phyloP scores from a whole-genome alignment of 441 rosid species.

The Pelargonium australe region DNA sequence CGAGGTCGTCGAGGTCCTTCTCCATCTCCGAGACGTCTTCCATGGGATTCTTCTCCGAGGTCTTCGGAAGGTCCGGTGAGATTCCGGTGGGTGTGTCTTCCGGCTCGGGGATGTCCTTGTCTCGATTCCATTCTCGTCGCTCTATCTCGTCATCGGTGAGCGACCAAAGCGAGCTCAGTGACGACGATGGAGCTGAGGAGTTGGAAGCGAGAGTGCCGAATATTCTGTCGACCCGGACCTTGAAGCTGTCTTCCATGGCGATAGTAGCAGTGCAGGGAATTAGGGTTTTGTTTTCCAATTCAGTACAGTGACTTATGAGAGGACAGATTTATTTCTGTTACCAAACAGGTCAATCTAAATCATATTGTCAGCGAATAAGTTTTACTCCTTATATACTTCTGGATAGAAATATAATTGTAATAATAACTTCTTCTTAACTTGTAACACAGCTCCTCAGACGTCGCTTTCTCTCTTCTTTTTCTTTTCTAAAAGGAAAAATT shows the following conservation, averaged over 20 bases:
- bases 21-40: slow-evolving; percentile 30
- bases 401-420: too few species aligned
- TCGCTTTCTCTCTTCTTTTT: too few species aligned
- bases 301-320: too few species aligned
- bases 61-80: too few species aligned
- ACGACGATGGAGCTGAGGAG: not conserved
- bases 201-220: not conserved
- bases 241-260: slow-evolving; percentile 4
- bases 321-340: too few species aligned
- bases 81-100: too few species aligned
- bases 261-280: not conserved
- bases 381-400: too few species aligned
- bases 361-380: too few species aligned
- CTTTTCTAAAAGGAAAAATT: too few species aligned
- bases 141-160: not conserved
- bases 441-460: too few species aligned
- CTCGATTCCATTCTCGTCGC: not conserved
- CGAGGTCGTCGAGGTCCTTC: slow-evolving; percentile 45
- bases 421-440: too few species aligned
- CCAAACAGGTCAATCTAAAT: too few species aligned
- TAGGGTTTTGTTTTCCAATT: not conserved
- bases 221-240: not conserved
- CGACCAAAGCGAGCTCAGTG: not conserved
- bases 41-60: not conserved
- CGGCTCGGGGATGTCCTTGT: not conserved